Evolutionary conservation across 768 basidiomycete genomes (phyloP).

Genomic region (Pleurotus salmoneostramineus): DNA sequence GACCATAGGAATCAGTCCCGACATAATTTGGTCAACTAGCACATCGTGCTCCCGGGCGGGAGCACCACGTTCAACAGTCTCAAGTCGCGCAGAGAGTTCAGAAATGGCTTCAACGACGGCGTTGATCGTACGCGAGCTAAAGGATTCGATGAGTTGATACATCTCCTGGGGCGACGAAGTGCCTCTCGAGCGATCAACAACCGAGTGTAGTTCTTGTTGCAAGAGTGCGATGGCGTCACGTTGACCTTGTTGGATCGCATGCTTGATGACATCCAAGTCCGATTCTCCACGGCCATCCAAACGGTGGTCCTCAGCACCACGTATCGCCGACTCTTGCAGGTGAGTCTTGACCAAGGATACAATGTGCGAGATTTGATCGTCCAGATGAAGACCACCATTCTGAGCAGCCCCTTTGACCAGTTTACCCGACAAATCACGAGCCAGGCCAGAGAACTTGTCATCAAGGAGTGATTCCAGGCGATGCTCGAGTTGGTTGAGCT

Average conservation of each 20-base stretch:
- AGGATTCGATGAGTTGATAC: slow-evolving; percentile 50
- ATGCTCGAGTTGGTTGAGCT: slow-evolving; percentile 57
- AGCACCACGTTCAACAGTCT: slow-evolving; percentile 42
- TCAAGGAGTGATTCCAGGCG: slow-evolving; percentile 63
- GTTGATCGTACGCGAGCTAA: slow-evolving; percentile 50
- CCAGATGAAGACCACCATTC: slow-evolving; percentile 21
- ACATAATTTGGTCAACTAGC: slow-evolving; percentile 58
- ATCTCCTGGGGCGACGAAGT: slow-evolving; percentile 25
- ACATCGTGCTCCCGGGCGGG: slow-evolving; percentile 52
- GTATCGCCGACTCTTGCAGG: slow-evolving; percentile 56
- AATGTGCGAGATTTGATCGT: slow-evolving; percentile 59
- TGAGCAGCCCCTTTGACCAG: slow-evolving; percentile 11
- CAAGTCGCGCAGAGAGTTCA: slow-evolving; percentile 52
- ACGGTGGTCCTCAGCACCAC: slow-evolving; percentile 56
- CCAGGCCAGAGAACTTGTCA: slow-evolving; percentile 57
- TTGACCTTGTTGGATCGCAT: slow-evolving; percentile 65
- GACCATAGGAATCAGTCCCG: slow-evolving; percentile 58
- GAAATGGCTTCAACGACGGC: slow-evolving; percentile 61
- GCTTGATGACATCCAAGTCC: slow-evolving; percentile 73
- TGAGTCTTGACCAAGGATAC: slow-evolving; percentile 66
- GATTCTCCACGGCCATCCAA: slow-evolving; percentile 74
- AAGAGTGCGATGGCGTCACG: slow-evolving; percentile 54
- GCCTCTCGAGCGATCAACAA: slow-evolving; percentile 36
- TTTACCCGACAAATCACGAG: slow-evolving; percentile 29
- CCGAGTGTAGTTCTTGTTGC: slow-evolving; percentile 54